Base-by-base conservation (phyloP, 768 basidiomycete species). In the Suillus alpinus region DNA sequence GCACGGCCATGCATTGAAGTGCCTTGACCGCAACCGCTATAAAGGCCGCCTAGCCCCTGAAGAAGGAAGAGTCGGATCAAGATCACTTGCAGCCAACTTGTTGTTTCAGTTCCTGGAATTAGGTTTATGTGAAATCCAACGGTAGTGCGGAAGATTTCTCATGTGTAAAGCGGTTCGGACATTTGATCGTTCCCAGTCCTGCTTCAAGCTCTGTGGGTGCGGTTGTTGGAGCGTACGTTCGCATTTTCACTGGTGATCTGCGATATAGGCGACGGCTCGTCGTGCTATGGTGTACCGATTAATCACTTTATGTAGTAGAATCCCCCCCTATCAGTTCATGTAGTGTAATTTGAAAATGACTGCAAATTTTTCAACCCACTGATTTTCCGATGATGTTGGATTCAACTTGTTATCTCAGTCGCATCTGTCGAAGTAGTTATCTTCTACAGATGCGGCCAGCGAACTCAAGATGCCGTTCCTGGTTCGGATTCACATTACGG, bases 21-120 rank as follows among this genome's bases (percentile, higher is more conserved):
- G 37, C 53, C 26, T 55, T 26, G 20, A 23, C 20, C 14, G 14
- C 52, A 23, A 53, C 52, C 23, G 36, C 26, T 55, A 16, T 26
- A 16, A 39, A 55, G 52, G 53, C 53, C 53, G 53, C 53, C 53
- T 39, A 26, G 16, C 53, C 53, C 53, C 53, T 39, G 16, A 55
- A 18, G 36, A 55, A 55, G 36, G 23, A 36, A 1, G 16, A 26
- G 52, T 37, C 52, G 52, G 52, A 53, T 53, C 51, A 52, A 9
- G 34, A 14, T 18, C 46, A 6, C 9, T 47, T 13, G 29, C 52
- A 37, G 23, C 36, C 36, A 37, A 39, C 36, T 26, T 26, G 36
- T 37, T 53, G 51, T 4, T 53, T 34, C 13, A 53, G 34, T 23
- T 53, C 34, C 51, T n/a, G 20, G 51, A 52, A 20, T 52, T 34